A percentile compares a stretch with the other conserved stretches of the same genome.
Conservation (phyloP, 2,329 filamentous ascomycete genomes). For the Fusarium sp. region DNA sequence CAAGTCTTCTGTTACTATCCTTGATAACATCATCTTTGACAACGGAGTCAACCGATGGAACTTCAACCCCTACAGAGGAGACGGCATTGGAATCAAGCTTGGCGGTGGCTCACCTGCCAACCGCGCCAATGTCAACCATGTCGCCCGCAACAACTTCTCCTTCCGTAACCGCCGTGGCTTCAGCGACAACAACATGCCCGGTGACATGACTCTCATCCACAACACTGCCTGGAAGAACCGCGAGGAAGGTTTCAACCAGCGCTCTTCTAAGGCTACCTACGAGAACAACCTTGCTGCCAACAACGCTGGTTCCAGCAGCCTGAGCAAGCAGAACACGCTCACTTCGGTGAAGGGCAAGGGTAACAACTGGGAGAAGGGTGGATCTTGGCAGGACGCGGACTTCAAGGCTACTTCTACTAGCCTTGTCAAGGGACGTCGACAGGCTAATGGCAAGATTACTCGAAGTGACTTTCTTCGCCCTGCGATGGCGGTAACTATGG, state of each 20-base stretch:
- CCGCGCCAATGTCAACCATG: slow-evolving; percentile 53
- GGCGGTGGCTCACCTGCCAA: slow-evolving; percentile 47
- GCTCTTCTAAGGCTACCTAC: not conserved
- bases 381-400: not conserved
- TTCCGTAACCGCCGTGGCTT: not conserved
- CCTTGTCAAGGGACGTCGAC: not conserved
- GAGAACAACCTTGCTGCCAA: not conserved
- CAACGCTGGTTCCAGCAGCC: not conserved
- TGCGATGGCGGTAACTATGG: not conserved
- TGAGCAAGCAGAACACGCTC: not conserved
- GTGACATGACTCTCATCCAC: not conserved
- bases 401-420: not conserved
- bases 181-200: not conserved
- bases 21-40: slow-evolving; percentile 56
- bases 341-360: not conserved
- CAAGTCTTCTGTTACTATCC: slow-evolving; percentile 54
- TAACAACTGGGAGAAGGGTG: not conserved
- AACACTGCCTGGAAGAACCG: not conserved
- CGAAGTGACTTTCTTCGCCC: not conserved
- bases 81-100: slow-evolving; percentile 61
- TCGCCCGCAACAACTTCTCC: slow-evolving; percentile 50
- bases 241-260: not conserved
- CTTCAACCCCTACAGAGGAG: slow-evolving; percentile 55
- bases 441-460: not conserved
- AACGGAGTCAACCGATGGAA: slow-evolving; percentile 59